A percentile compares a stretch with the other conserved stretches of the same genome.
phyloP scores from a whole-genome alignment of 169 alveolate genomes.

The Amoebophrya sp. region DNA sequence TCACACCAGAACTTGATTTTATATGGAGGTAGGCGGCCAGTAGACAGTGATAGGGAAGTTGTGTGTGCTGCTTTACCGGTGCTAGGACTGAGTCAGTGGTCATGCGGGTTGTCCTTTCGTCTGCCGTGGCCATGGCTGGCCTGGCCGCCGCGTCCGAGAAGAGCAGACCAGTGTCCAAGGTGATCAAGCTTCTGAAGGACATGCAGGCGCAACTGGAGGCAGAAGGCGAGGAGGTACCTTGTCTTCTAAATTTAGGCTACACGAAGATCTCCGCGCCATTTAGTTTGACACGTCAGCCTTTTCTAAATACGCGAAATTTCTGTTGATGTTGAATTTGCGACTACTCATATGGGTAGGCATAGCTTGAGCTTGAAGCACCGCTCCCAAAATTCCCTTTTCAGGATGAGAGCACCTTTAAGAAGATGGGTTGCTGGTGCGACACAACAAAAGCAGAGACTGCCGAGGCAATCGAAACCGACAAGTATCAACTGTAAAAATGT shows the following conservation, averaged over 20 bases:
- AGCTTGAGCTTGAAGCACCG: no score
- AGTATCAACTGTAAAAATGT: no score
- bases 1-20: no score
- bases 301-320: no score
- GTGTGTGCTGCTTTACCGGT: no score
- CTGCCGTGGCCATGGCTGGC: not conserved
- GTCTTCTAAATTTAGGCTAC: no score
- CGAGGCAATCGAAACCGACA: not conserved
- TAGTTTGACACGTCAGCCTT: not conserved
- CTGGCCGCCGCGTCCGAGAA: not conserved
- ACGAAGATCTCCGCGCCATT: no score
- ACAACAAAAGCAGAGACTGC: not conserved
- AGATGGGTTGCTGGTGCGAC: constrained; percentile 29
- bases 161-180: constrained; percentile 17
- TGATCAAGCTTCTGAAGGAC: constrained; percentile 8
- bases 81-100: no score
- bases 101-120: not conserved
- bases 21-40: no score
- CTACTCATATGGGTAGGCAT: no score
- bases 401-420: not conserved
- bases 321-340: not conserved
- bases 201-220: constrained; percentile 20
- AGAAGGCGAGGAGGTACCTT: not conserved
- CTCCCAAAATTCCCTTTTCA: no score
- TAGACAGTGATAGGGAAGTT: no score